Evolutionary conservation across 441 rosid genomes (phyloP).

Genomic region (Euphorbia corollata): DNA sequence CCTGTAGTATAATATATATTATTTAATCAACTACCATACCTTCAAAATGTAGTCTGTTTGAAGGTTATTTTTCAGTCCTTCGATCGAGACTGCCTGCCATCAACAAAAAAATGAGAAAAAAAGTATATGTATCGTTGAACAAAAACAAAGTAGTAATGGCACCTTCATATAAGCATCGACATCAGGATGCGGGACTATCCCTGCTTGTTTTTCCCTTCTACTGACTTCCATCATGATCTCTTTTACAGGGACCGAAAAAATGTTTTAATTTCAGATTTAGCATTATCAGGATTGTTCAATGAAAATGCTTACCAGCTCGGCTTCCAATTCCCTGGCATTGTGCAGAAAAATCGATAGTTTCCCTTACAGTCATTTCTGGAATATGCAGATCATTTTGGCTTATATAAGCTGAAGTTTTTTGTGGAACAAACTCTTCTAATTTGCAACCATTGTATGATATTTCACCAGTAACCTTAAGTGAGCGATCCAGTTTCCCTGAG

Average conservation of each 20-base stretch:
- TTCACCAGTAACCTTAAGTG: slow-evolving; percentile 48
- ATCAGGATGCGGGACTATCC: slow-evolving; percentile 49
- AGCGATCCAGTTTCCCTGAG: slow-evolving; percentile 39
- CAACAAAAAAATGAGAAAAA: not conserved
- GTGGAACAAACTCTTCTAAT: slow-evolving; percentile 41
- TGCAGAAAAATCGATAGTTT: slow-evolving; percentile 48
- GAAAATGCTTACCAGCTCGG: slow-evolving; percentile 34
- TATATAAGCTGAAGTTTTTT: slow-evolving; percentile 46
- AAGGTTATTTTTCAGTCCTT: slow-evolving; percentile 43
- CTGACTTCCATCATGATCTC: slow-evolving; percentile 50
- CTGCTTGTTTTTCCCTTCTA: slow-evolving; percentile 47
- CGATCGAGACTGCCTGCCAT: slow-evolving; percentile 55
- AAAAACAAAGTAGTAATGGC: not conserved
- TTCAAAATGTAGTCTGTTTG: slow-evolving; percentile 73
- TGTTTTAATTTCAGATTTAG: not conserved
- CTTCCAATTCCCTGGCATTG: slow-evolving; percentile 45
- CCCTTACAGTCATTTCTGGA: slow-evolving; percentile 61
- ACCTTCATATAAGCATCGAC: slow-evolving; percentile 77
- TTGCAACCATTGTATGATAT: slow-evolving; percentile 38
- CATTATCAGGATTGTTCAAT: not conserved
- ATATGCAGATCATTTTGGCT: slow-evolving; percentile 48
- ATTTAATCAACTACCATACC: slow-evolving; percentile 38
- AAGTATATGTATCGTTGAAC: not conserved
- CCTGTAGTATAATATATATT: not conserved
- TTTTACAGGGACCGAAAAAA: slow-evolving; percentile 12